Percentiles rank a stretch among this genome's conserved stretches.
Evolutionary conservation across 192 early-diverging fungal species (phyloP).

Genomic region (Spizellomyces punctatus): DNA sequence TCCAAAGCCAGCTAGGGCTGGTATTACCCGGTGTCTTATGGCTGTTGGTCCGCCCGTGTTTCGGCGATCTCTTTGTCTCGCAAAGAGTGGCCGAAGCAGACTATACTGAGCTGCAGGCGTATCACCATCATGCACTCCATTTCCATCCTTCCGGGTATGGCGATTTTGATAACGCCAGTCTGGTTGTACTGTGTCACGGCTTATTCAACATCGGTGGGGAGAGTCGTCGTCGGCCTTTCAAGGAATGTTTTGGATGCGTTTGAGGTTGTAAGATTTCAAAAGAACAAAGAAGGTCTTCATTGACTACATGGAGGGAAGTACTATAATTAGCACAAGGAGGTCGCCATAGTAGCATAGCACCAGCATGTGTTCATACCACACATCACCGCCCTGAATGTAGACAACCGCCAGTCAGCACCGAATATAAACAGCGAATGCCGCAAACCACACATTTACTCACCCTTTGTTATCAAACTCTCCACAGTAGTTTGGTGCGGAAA

Average conservation of each 20-base stretch:
- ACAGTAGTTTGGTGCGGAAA: constrained; percentile 96
- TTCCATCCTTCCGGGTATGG: too few species aligned
- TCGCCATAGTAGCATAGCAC: not conserved
- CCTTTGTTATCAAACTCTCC: constrained; percentile 84
- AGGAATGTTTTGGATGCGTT: constrained; percentile 6
- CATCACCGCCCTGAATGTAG: constrained; percentile 82
- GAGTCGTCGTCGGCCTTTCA: constrained; percentile 6
- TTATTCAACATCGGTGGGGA: constrained; percentile 19
- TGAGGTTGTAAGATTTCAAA: constrained; percentile 64
- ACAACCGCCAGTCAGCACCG: not conserved
- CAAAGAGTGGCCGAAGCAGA: too few species aligned
- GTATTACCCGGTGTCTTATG: too few species aligned
- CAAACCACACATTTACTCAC: constrained; percentile 12
- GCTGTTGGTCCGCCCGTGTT: too few species aligned
- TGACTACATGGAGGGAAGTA: constrained; percentile 42
- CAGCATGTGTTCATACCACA: constrained; percentile 40
- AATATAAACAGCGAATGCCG: not conserved
- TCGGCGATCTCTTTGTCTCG: too few species aligned
- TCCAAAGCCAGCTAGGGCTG: too few species aligned
- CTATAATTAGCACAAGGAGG: not conserved
- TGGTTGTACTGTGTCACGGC: too few species aligned
- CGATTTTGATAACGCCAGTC: too few species aligned
- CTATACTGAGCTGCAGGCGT: too few species aligned
- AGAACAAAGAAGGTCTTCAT: constrained; percentile 86
- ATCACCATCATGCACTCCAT: too few species aligned